phyloP scores from a whole-genome alignment of 2,329 filamentous ascomycete genomes.

The Sarocladium kiliense region DNA sequence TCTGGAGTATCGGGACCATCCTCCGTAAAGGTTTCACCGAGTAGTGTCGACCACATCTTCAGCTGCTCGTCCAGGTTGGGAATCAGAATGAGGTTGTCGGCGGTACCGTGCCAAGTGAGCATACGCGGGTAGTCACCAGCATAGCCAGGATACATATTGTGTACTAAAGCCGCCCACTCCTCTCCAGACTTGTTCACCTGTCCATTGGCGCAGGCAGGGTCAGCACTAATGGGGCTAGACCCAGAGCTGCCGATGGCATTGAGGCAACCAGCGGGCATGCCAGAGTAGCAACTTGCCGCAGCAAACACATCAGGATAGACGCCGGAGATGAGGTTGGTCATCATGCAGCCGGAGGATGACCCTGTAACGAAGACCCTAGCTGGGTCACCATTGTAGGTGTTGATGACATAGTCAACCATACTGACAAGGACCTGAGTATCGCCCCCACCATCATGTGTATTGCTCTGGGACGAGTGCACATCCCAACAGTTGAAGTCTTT shows the following conservation, averaged over 20 bases:
- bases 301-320: conserved; percentile 42
- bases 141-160: conserved; percentile 43
- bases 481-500: conserved; percentile 47
- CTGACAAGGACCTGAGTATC: conserved; percentile 47
- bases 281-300: conserved; percentile 37
- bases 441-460: conserved; percentile 44
- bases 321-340: conserved; percentile 36
- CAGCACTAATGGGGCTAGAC: conserved; percentile 22
- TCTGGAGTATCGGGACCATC: conserved; percentile 9
- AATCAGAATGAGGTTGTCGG: conserved; percentile 27
- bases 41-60: conserved; percentile 12
- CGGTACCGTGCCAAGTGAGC: conserved; percentile 53
- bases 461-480: conserved; percentile 42
- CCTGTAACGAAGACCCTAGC: conserved; percentile 44
- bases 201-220: conserved; percentile 44
- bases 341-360: conserved; percentile 12
- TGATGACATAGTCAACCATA: conserved; percentile 46
- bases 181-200: conserved; percentile 34
- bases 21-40: conserved; percentile 5
- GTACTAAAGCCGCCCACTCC: conserved; percentile 43
- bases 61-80: conserved; percentile 12
- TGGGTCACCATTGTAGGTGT: conserved; percentile 40
- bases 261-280: conserved; percentile 39
- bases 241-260: conserved; percentile 18
- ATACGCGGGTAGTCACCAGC: conserved; percentile 45